phyloP scores from a whole-genome alignment of 768 basidiomycete genomes.

The Tricholoma sp. region DNA sequence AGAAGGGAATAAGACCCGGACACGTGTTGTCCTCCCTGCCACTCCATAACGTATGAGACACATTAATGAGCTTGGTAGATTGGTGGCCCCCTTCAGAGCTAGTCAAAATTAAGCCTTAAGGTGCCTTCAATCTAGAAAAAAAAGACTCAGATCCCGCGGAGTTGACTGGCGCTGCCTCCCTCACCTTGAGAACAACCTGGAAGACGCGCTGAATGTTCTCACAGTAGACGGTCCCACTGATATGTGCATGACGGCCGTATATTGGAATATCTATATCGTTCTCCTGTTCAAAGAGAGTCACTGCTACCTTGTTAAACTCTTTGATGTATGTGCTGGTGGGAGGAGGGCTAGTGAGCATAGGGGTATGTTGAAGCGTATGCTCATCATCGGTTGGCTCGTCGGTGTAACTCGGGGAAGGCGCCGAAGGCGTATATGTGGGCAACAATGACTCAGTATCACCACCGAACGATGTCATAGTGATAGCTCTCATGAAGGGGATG shows the following conservation, averaged over 20 bases:
- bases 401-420: slow-evolving; percentile 55
- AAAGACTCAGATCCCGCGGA: neutral
- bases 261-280: slow-evolving; percentile 30
- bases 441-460: slow-evolving; percentile 18
- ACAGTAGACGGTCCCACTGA: slow-evolving; percentile 41
- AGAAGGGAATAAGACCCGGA: slow-evolving; percentile 37
- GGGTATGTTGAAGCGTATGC: slow-evolving; percentile 46
- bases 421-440: slow-evolving; percentile 51
- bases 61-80: slow-evolving; percentile 26
- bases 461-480: neutral
- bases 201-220: slow-evolving; percentile 33
- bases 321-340: slow-evolving; percentile 38
- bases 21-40: slow-evolving; percentile 12
- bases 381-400: slow-evolving; percentile 48
- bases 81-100: slow-evolving; percentile 33
- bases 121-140: slow-evolving; percentile 37
- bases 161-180: slow-evolving; percentile 12
- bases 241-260: slow-evolving; percentile 38
- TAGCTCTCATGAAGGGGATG: neutral
- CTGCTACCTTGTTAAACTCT: slow-evolving; percentile 31
- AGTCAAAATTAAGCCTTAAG: slow-evolving; percentile 36
- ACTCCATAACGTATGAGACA: slow-evolving; percentile 32
- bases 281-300: slow-evolving; percentile 47
- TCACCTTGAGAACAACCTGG: slow-evolving; percentile 43
- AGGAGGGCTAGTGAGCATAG: slow-evolving; percentile 15